Conservation (phyloP, 2,329 filamentous ascomycete genomes). For the Fusarium verrucosum region DNA sequence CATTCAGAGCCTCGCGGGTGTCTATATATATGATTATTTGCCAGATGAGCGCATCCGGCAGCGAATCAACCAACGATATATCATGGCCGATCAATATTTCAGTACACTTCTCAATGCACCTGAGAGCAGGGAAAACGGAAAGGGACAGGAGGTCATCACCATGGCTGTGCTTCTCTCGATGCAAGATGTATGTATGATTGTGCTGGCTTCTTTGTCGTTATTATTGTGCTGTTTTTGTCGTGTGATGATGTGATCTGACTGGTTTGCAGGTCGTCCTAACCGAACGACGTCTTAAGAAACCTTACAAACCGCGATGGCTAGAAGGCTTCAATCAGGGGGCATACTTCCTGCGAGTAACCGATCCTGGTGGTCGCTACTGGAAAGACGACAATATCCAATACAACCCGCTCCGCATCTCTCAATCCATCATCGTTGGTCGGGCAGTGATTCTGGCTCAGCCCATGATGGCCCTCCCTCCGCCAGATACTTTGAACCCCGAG, state of each 20-base stretch:
- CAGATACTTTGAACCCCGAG: constrained; percentile 43
- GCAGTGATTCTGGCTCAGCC: constrained; percentile 53
- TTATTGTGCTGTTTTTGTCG: neutral
- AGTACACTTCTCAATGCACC: constrained; percentile 43
- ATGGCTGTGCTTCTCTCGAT: constrained; percentile 52
- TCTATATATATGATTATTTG: constrained; percentile 55
- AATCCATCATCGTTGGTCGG: constrained; percentile 53
- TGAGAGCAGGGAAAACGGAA: constrained; percentile 25
- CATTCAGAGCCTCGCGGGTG: constrained; percentile 53
- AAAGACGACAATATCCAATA: constrained; percentile 48
- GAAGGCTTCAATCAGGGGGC: constrained; percentile 51
- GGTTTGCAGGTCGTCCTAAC: constrained; percentile 48
- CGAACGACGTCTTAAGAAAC: constrained; percentile 50
- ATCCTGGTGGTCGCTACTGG: constrained; percentile 52
- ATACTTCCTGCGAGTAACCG: constrained; percentile 48
- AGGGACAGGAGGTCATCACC: constrained; percentile 50
- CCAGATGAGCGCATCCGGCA: constrained; percentile 46
- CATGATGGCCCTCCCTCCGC: constrained; percentile 48
- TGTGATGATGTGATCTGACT: constrained; percentile 6
- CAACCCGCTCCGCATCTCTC: constrained; percentile 49
- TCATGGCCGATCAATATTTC: constrained; percentile 46
- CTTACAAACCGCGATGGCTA: constrained; percentile 50
- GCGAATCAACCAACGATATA: constrained; percentile 49
- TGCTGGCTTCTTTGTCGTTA: neutral
- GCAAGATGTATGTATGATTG: constrained; percentile 49